Evolutionary conservation across 23 red algal genomes (phyloP).

Genomic region (Gracilaria gracilis): DNA sequence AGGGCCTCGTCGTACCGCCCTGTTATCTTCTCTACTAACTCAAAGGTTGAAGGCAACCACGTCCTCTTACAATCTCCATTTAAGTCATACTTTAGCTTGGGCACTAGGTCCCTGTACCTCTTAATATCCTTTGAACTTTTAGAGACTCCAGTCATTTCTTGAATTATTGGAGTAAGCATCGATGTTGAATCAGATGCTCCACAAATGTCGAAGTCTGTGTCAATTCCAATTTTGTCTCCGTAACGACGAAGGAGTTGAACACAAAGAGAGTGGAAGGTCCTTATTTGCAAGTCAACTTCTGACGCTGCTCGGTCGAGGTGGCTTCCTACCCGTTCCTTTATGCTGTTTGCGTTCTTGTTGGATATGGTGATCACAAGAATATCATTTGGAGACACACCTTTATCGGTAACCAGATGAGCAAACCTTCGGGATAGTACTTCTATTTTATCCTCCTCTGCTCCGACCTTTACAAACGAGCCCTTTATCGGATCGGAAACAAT

Average conservation of each 20-base stretch:
- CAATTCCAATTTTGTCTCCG: background rate
- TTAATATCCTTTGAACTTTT: conserved; percentile 1
- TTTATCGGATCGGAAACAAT: background rate
- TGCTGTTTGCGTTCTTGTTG: conserved; percentile 27
- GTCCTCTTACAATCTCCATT: background rate
- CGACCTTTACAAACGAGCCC: conserved; percentile 14
- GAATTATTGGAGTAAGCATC: conserved; percentile 3
- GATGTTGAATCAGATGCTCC: conserved; percentile 8
- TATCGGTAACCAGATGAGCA: conserved; percentile 14
- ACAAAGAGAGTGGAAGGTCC: conserved; percentile 28
- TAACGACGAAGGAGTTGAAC: conserved; percentile 7
- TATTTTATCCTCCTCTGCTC: background rate
- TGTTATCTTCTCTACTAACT: background rate
- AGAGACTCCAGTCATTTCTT: background rate
- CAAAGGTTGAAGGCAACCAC: conserved; percentile 12
- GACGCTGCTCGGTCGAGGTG: background rate
- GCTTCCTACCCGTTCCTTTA: background rate
- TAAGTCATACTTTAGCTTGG: conserved; percentile 9
- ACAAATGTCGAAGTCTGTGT: conserved; percentile 22
- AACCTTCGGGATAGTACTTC: conserved; percentile 7
- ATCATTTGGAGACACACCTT: background rate
- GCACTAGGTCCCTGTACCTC: conserved; percentile 12
- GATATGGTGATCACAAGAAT: conserved; percentile 21
- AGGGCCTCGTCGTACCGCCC: conserved; percentile 24
- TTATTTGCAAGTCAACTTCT: background rate